phyloP scores from a whole-genome alignment of 768 basidiomycete species.

The Panellus pusillus region DNA sequence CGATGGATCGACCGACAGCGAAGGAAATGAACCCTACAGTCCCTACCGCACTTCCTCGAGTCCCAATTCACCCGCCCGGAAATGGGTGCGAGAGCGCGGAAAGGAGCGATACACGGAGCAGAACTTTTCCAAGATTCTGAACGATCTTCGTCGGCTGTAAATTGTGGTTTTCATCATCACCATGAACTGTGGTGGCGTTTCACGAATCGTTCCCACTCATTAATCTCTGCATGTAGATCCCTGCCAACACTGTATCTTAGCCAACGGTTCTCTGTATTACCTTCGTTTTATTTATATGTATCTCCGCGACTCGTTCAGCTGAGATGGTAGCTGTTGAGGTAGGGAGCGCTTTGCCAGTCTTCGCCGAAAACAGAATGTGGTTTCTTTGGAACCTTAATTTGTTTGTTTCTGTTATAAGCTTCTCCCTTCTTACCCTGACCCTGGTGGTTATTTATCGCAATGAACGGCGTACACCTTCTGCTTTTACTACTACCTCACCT shows the following conservation, averaged over 20 bases:
- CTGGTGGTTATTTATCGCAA: not conserved
- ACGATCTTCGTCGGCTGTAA: constrained; percentile 15
- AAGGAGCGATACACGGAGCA: constrained; percentile 16
- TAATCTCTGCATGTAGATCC: not conserved
- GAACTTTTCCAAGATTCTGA: constrained; percentile 15
- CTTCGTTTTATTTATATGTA: too few relatives aligned
- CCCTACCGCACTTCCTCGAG: not conserved
- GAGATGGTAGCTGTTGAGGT: too few relatives aligned
- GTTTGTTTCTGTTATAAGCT: not conserved
- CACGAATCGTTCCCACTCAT: not conserved
- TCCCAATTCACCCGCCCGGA: not conserved
- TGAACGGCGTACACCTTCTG: constrained; percentile 5
- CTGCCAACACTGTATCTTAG: too few relatives aligned
- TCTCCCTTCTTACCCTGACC: not conserved
- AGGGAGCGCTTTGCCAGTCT: too few relatives aligned
- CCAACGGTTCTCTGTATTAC: too few relatives aligned
- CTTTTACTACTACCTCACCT: constrained; percentile 8
- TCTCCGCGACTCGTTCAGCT: too few relatives aligned
- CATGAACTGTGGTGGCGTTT: not conserved
- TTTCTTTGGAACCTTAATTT: not conserved
- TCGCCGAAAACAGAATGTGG: not conserved
- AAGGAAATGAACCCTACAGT: not conserved
- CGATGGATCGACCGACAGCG: constrained; percentile 10
- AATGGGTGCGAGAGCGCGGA: constrained; percentile 19
- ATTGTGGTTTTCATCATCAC: not conserved